phyloP scores from a whole-genome alignment of 139 green algal genomes.

The Tetratostichococcus sp. region DNA sequence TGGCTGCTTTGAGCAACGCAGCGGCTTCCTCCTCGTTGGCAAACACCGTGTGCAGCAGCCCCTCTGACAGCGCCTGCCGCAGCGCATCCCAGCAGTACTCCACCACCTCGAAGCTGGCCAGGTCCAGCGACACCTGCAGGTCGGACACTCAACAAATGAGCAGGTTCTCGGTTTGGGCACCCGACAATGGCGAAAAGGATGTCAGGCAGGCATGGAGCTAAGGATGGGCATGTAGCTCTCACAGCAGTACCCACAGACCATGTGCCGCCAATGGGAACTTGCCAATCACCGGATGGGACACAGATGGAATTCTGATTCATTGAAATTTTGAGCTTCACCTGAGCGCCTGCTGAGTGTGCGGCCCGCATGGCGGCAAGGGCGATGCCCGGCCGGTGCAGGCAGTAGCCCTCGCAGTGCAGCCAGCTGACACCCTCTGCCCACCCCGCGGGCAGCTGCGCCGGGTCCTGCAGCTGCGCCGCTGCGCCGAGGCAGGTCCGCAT shows the following conservation, averaged over 20 bases:
- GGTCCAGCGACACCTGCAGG: conserved; percentile 60
- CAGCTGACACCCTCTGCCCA: conserved; percentile 29
- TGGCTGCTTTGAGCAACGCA: conserved; percentile 34
- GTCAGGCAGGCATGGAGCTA: too few species aligned
- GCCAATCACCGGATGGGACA: too few species aligned
- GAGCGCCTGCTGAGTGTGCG: conserved; percentile 16
- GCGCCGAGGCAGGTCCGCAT: conserved; percentile 87
- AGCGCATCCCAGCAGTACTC: conserved; percentile 44
- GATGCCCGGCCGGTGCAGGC: conserved; percentile 52
- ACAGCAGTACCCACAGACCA: too few species aligned
- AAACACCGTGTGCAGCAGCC: conserved; percentile 77
- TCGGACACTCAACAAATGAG: too few species aligned
- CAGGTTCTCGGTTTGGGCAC: too few species aligned
- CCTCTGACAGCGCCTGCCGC: conserved; percentile 34
- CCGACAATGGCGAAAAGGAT: too few species aligned
- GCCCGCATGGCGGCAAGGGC: conserved; percentile 20
- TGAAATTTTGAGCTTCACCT: neutral
- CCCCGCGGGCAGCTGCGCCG: conserved; percentile 26
- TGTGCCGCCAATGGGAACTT: too few species aligned
- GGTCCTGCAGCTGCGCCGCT: conserved; percentile 44
- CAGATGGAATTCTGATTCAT: neutral
- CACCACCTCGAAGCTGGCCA: conserved; percentile 80
- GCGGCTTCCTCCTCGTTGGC: conserved; percentile 79
- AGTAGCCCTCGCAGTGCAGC: conserved; percentile 83
- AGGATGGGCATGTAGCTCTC: too few species aligned